A percentile compares a stretch with the other conserved stretches of the same genome.
Conservation (phyloP, 2,329 filamentous ascomycete species). For the Mycosphaerella sp. region DNA sequence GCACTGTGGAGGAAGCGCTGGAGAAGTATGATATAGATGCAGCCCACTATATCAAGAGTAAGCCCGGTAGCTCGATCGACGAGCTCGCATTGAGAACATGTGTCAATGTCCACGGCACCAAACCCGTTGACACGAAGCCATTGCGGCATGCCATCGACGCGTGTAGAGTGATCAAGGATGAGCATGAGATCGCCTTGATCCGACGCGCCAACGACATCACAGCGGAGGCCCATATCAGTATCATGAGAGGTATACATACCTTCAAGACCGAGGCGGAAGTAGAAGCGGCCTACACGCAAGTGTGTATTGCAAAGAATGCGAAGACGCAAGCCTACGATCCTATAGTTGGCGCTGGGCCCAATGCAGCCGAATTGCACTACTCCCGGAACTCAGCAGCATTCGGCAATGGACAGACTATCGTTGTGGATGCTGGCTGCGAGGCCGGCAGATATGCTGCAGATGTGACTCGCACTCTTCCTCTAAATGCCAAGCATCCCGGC, state of each 20-base stretch:
- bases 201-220: slow-evolving; percentile 75
- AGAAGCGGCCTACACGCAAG: slow-evolving; percentile 67
- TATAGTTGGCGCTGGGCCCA: slow-evolving; percentile 80
- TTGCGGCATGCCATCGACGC: slow-evolving; percentile 70
- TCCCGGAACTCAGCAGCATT: slow-evolving; percentile 69
- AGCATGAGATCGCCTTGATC: slow-evolving; percentile 79
- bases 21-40: slow-evolving; percentile 72
- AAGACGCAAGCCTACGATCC: slow-evolving; percentile 76
- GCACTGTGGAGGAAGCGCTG: slow-evolving; percentile 68
- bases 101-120: background rate
- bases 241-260: slow-evolving; percentile 56
- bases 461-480: slow-evolving; percentile 79
- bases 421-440: slow-evolving; percentile 84
- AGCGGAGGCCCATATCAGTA: slow-evolving; percentile 65
- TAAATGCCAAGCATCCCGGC: slow-evolving; percentile 48
- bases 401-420: slow-evolving; percentile 62
- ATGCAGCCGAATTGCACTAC: slow-evolving; percentile 84
- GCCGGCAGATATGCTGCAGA: slow-evolving; percentile 82
- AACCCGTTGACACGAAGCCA: slow-evolving; percentile 1
- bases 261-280: slow-evolving; percentile 76
- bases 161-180: slow-evolving; percentile 73
- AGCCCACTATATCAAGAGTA: slow-evolving; percentile 47
- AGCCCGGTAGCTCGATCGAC: background rate
- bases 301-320: slow-evolving; percentile 65
- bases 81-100: background rate